Evolutionary conservation across 2,329 filamentous ascomycete species (phyloP).

Genomic region (Juglanconis juglandina): DNA sequence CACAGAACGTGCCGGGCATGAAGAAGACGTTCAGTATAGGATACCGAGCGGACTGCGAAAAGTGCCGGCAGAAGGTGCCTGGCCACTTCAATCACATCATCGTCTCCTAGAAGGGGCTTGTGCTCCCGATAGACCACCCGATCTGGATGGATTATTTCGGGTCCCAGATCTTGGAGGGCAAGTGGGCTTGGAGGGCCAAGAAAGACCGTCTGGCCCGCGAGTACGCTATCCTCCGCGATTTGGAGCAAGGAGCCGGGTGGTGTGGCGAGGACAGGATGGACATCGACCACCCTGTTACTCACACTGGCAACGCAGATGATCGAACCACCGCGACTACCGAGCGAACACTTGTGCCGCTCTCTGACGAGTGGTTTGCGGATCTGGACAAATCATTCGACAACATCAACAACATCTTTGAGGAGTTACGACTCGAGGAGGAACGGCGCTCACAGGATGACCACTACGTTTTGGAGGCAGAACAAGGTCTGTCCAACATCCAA

Average conservation of each 20-base stretch:
- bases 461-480: not conserved
- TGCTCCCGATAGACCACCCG: slow-evolving; percentile 11
- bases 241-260: not conserved
- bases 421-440: not conserved
- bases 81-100: slow-evolving; percentile 81
- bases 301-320: not conserved
- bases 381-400: slow-evolving; percentile 12
- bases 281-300: not conserved
- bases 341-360: not conserved
- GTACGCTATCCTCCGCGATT: not conserved
- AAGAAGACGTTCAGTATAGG: slow-evolving; percentile 75
- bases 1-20: slow-evolving; percentile 55
- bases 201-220: slow-evolving; percentile 4
- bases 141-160: slow-evolving; percentile 9
- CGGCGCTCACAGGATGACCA: not conserved
- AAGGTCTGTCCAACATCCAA: slow-evolving; percentile 2
- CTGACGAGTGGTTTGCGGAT: slow-evolving; percentile 13
- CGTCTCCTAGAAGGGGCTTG: slow-evolving; percentile 46
- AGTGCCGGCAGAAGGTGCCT: slow-evolving; percentile 70
- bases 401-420: slow-evolving; percentile 11
- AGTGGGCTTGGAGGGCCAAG: slow-evolving; percentile 13
- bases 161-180: slow-evolving; percentile 9
- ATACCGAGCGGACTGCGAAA: slow-evolving; percentile 73
- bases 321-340: not conserved
- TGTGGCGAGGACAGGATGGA: not conserved